phyloP scores from a whole-genome alignment of 768 basidiomycete genomes.

The Boletus fagicola region DNA sequence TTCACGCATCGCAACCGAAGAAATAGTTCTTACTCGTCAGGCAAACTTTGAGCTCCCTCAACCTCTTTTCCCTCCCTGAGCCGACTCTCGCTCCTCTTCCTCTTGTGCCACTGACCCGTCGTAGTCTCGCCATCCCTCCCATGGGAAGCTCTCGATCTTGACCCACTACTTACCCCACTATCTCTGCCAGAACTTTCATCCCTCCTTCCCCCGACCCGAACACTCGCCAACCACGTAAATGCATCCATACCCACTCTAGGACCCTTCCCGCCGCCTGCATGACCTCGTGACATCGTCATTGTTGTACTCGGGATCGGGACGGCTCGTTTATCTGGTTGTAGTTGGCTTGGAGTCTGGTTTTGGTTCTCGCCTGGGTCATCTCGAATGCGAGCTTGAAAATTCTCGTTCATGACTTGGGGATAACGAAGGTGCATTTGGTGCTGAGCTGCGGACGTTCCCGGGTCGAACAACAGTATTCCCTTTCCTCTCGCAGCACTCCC shows the following conservation, averaged over 20 bases:
- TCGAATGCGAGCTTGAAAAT: constrained; percentile 11
- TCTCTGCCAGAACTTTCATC: constrained; percentile 57
- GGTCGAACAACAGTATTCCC: constrained; percentile 28
- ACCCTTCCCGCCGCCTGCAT: constrained; percentile 46
- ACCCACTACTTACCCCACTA: constrained; percentile 45
- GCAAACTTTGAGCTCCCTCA: constrained; percentile 50
- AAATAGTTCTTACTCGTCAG: constrained; percentile 61
- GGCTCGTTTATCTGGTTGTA: constrained; percentile 17
- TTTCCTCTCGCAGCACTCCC: constrained; percentile 35
- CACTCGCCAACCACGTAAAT: constrained; percentile 69
- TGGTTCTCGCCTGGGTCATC: constrained; percentile 17
- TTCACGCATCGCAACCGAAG: background rate
- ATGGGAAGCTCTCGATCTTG: constrained; percentile 40
- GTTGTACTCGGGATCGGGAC: constrained; percentile 28
- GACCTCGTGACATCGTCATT: constrained; percentile 48
- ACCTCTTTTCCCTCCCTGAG: constrained; percentile 31
- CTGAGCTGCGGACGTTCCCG: constrained; percentile 33
- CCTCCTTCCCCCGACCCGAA: constrained; percentile 58
- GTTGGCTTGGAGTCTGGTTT: background rate
- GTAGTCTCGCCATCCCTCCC: constrained; percentile 14
- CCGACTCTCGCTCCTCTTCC: constrained; percentile 50
- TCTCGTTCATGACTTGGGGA: constrained; percentile 11
- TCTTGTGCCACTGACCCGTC: constrained; percentile 19
- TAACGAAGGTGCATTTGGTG: constrained; percentile 38
- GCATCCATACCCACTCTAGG: constrained; percentile 67